A percentile compares a stretch with the other conserved stretches of the same genome.
Evolutionary conservation across 83 land plant genomes (phyloP).

Genomic region (Diphasiastrum complanatum): DNA sequence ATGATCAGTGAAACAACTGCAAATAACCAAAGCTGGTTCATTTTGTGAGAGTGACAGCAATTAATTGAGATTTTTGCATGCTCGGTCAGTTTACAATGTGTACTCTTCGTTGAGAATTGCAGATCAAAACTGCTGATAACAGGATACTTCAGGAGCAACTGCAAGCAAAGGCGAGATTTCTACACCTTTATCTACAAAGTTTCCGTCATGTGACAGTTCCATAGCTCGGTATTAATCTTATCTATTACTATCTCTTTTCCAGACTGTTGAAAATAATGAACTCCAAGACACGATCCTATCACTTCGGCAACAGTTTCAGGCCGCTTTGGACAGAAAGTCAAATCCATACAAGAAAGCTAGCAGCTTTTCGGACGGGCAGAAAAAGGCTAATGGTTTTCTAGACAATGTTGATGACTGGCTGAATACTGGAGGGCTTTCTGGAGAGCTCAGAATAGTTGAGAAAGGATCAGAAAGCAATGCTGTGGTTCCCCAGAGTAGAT

Average conservation of each 20-base stretch:
- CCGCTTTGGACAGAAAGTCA: constrained; percentile 16
- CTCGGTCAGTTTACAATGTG: not conserved
- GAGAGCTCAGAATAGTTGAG: constrained; percentile 8
- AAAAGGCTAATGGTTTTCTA: not conserved
- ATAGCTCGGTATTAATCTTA: not conserved
- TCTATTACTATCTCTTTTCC: not conserved
- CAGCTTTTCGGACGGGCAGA: constrained; percentile 11
- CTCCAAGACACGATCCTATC: constrained; percentile 24
- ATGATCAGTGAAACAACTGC: not conserved
- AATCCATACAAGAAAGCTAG: constrained; percentile 1
- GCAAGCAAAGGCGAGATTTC: constrained; percentile 55
- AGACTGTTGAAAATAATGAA: constrained; percentile 29
- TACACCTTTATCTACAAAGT: not conserved
- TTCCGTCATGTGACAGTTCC: not conserved
- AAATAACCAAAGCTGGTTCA: not conserved
- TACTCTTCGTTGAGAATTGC: constrained; percentile 15
- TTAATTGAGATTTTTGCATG: not conserved
- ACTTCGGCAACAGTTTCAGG: constrained; percentile 24
- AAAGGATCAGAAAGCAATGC: not conserved
- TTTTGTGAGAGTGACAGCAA: not conserved
- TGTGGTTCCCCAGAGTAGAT: not conserved
- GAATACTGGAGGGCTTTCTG: constrained; percentile 15
- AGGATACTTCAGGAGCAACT: constrained; percentile 90
- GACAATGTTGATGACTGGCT: constrained; percentile 24
- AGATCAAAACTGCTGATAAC: constrained; percentile 89